A percentile compares a stretch with the other conserved stretches of the same genome.
phyloP scores from a whole-genome alignment of 2,329 filamentous ascomycete genomes.

The Colletotrichum sp. region DNA sequence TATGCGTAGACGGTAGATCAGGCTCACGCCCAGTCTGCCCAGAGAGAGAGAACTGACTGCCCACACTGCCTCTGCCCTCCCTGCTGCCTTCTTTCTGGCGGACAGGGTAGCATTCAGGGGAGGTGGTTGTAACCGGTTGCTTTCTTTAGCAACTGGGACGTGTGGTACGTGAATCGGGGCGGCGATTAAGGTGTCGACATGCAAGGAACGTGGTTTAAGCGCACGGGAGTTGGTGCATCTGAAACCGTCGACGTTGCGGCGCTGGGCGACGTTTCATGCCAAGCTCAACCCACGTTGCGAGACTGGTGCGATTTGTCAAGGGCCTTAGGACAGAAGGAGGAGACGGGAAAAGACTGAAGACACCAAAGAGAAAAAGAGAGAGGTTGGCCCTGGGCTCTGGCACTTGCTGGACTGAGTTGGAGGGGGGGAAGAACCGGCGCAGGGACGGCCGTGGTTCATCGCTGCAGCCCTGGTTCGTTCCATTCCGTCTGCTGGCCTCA shows the following conservation, averaged over 20 bases:
- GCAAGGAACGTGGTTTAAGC: slow-evolving; percentile 21
- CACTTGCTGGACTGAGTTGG: background rate
- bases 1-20: slow-evolving; percentile 13
- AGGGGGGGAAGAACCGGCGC: background rate
- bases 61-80: background rate
- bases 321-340: background rate
- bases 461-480: slow-evolving; percentile 1
- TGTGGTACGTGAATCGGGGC: slow-evolving; percentile 13
- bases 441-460: slow-evolving; percentile 11
- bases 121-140: slow-evolving; percentile 13
- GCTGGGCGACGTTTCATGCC: slow-evolving; percentile 21
- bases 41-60: background rate
- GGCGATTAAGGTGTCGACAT: slow-evolving; percentile 18
- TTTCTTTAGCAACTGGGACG: slow-evolving; percentile 19
- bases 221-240: slow-evolving; percentile 20
- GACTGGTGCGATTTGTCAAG: slow-evolving; percentile 16
- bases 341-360: background rate
- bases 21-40: background rate
- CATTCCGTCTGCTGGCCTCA: background rate
- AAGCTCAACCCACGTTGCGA: slow-evolving; percentile 18
- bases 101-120: slow-evolving; percentile 5
- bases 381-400: background rate
- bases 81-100: background rate
- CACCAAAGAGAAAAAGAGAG: background rate
- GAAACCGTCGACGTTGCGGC: slow-evolving; percentile 22